Conservation (phyloP, 2,329 filamentous ascomycete species). For the Ploettnerulaceae sp. region DNA sequence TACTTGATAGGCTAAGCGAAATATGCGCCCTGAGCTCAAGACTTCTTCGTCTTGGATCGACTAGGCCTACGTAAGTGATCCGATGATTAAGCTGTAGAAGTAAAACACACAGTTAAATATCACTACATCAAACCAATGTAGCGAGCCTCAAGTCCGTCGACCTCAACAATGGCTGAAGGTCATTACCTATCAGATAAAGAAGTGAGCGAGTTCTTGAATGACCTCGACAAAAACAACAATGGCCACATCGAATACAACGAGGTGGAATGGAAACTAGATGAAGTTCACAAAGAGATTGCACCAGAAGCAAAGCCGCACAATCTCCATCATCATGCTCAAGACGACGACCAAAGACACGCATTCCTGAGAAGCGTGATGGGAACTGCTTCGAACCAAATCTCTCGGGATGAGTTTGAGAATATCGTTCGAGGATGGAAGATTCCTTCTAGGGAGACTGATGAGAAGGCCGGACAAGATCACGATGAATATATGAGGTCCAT, state of each 20-base stretch:
- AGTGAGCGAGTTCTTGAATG: constrained; percentile 47
- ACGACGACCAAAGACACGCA: constrained; percentile 42
- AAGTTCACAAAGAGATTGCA: constrained; percentile 47
- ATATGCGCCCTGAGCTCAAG: constrained; percentile 9
- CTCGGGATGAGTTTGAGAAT: constrained; percentile 42
- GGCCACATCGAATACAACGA: constrained; percentile 48
- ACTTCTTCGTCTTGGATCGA: constrained; percentile 5
- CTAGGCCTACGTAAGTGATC: constrained; percentile 11
- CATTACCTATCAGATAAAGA: constrained; percentile 41
- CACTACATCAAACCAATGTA: too few species aligned
- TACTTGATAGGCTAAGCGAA: constrained; percentile 6
- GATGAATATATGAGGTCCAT: constrained; percentile 41
- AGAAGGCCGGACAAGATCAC: constrained; percentile 41
- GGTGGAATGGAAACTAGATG: constrained; percentile 48
- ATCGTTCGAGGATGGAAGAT: constrained; percentile 44
- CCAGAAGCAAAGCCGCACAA: constrained; percentile 44
- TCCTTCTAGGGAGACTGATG: constrained; percentile 43
- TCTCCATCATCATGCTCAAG: constrained; percentile 36
- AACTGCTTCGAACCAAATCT: constrained; percentile 39
- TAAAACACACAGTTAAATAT: neutral
- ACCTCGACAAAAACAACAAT: constrained; percentile 48
- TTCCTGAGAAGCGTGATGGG: constrained; percentile 49
- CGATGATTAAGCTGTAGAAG: neutral
- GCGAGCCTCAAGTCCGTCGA: too few species aligned
- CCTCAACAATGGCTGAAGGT: constrained; percentile 4